phyloP scores from a whole-genome alignment of 345 rosid genomes.

The Conringia planisiliqua region DNA sequence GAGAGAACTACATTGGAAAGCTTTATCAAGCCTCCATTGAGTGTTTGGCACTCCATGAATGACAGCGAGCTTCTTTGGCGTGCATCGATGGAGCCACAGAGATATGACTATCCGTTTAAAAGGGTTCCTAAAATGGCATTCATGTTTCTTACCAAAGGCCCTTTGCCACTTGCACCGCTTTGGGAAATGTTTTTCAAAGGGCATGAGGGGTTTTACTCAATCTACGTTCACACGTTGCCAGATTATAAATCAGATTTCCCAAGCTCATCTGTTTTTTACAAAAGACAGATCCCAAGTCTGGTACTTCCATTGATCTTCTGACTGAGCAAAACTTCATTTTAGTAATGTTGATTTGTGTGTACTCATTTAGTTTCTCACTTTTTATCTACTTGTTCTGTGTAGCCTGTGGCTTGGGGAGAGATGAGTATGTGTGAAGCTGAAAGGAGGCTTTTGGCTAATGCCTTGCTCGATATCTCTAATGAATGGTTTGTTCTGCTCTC shows the following conservation, averaged over 20 bases:
- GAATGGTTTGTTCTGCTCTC: conserved; percentile 88
- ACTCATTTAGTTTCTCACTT: background rate
- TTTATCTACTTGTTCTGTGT: conserved; percentile 5
- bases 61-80: conserved; percentile 80
- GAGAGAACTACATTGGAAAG: conserved; percentile 32
- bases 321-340: background rate
- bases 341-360: background rate
- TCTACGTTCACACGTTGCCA: conserved; percentile 65
- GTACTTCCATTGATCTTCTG: conserved; percentile 32
- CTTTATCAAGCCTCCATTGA: conserved; percentile 59
- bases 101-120: conserved; percentile 48
- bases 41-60: conserved; percentile 59
- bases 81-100: conserved; percentile 62
- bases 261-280: conserved; percentile 58
- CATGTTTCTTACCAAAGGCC: conserved; percentile 90
- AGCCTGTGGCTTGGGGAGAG: conserved; percentile 81
- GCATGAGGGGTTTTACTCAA: conserved; percentile 52
- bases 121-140: conserved; percentile 89
- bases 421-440: conserved; percentile 96
- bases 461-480: conserved; percentile 76
- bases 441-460: conserved; percentile 85
- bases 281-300: conserved; percentile 85
- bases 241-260: conserved; percentile 46
- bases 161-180: conserved; percentile 76
- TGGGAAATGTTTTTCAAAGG: conserved; percentile 91